These are phyloP conservation scores for Penicillium malachiteum DNA, from an alignment of 495 filamentous ascomycete species.

Conservation along the genomic window DNA sequence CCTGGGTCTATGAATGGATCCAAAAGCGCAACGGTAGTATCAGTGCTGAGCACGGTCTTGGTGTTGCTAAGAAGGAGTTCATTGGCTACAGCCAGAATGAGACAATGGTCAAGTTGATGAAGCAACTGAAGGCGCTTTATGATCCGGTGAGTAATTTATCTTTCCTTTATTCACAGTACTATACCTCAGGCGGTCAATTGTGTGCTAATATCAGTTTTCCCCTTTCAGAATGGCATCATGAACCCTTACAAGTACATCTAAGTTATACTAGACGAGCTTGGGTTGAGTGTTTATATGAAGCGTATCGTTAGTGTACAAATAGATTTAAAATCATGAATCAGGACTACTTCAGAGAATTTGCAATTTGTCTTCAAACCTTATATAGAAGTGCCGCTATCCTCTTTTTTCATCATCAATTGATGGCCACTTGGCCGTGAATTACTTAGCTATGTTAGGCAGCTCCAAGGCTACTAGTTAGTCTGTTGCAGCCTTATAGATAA, in stretches of 20 bases:
- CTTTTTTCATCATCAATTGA: not conserved
- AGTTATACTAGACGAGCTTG: not conserved
- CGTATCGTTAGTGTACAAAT: not conserved
- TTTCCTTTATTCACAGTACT: not conserved
- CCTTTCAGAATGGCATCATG: conserved; percentile 80
- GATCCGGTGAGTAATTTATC: conserved; percentile 70
- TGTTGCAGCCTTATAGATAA: not conserved
- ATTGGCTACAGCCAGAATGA: conserved; percentile 89
- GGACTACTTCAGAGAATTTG: no score
- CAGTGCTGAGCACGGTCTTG: conserved; percentile 93
- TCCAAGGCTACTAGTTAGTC: no score
- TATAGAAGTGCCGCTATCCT: no score
- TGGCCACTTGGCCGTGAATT: no score
- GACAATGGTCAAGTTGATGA: conserved; percentile 87
- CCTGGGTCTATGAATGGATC: conserved; percentile 98
- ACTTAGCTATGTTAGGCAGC: no score
- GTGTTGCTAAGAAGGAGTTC: conserved; percentile 89
- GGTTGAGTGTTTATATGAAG: conserved; percentile 1
- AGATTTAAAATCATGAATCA: not conserved
- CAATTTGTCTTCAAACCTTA: no score
- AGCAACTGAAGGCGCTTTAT: conserved; percentile 84
- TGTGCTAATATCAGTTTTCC: conserved; percentile 1
- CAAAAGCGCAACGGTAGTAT: conserved; percentile 81
- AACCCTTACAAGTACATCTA: conserved; percentile 89
- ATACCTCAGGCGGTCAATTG: not conserved